phyloP scores from a whole-genome alignment of 2,329 filamentous ascomycete genomes.

The Hymenoscyphus albidus region DNA sequence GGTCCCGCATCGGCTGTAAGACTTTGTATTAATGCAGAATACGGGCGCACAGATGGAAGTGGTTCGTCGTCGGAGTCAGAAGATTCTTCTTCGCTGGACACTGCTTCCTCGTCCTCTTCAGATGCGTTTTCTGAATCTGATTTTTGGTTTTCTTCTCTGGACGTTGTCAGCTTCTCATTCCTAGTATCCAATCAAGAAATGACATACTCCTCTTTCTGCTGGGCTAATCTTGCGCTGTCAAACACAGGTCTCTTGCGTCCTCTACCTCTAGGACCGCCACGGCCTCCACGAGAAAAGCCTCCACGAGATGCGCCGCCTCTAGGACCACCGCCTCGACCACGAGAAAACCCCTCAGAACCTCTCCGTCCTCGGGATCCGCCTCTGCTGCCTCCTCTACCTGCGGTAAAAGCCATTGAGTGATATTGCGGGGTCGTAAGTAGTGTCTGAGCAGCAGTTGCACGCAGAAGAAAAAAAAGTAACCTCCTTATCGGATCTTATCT shows the following conservation, averaged over 20 bases:
- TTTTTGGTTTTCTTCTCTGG: conserved; percentile 27
- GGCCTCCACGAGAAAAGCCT: conserved; percentile 25
- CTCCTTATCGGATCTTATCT: conserved; percentile 1
- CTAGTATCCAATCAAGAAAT: not conserved
- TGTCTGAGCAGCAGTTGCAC: not conserved
- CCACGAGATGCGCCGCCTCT: conserved; percentile 19
- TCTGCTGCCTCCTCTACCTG: conserved; percentile 31
- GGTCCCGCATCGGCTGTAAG: conserved; percentile 46
- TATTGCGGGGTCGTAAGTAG: not conserved
- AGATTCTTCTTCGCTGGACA: conserved; percentile 44
- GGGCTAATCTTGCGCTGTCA: conserved; percentile 44
- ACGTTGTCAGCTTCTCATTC: conserved; percentile 7
- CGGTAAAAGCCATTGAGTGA: conserved; percentile 13
- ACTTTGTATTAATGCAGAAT: conserved; percentile 56
- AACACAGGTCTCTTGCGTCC: conserved; percentile 41
- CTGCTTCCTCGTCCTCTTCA: conserved; percentile 38
- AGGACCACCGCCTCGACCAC: conserved; percentile 27
- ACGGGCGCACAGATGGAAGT: conserved; percentile 44
- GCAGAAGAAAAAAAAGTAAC: conserved; percentile 3
- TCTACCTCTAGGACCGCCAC: conserved; percentile 31
- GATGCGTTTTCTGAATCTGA: conserved; percentile 38
- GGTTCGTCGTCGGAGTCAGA: conserved; percentile 43
- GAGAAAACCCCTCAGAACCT: conserved; percentile 21
- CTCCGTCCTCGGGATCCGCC: conserved; percentile 25
- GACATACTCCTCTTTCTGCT: conserved; percentile 40